A percentile compares a stretch with the other conserved stretches of the same genome.
Conservation (phyloP, 164 flowering plant genomes). For the Protea cynaroides region DNA sequence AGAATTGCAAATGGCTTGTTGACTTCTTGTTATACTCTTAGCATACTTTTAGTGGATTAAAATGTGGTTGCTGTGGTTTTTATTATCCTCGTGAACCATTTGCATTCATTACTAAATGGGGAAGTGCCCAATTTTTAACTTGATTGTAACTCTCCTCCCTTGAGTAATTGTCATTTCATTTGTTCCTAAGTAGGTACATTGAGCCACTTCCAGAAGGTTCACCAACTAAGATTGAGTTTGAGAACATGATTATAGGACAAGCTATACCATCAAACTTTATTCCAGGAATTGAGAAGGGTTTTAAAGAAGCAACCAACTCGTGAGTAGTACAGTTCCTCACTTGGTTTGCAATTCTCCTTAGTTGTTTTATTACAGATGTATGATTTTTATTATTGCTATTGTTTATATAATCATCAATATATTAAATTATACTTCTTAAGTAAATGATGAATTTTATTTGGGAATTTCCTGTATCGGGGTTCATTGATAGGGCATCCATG, state of each 20-base stretch:
- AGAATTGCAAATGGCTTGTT: too few species aligned
- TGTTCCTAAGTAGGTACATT: conserved; percentile 48
- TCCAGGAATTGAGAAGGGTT: conserved; percentile 97
- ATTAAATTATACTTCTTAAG: too few species aligned
- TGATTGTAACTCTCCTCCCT: not conserved
- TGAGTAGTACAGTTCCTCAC: conserved; percentile 30
- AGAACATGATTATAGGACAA: conserved; percentile 89
- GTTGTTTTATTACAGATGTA: not conserved
- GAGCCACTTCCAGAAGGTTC: conserved; percentile 87
- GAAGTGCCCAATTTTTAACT: not conserved
- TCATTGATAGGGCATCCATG: too few species aligned
- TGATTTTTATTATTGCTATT: not conserved
- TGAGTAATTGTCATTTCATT: not conserved
- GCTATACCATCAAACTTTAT: conserved; percentile 85
- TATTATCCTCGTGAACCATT: too few species aligned
- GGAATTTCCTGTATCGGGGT: too few species aligned
- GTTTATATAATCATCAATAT: too few species aligned
- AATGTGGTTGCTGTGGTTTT: too few species aligned
- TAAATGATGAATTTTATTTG: too few species aligned
- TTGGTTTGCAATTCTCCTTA: not conserved
- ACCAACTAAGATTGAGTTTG: conserved; percentile 83
- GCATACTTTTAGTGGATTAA: too few species aligned
- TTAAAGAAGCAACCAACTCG: conserved; percentile 97
- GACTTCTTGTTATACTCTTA: too few species aligned
- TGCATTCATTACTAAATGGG: too few species aligned